Evolutionary conservation across 1,139 yeast genomes (phyloP), one percentile per base, ranked within the genome.

Genomic region (Yamadazyma sp.): DNA sequence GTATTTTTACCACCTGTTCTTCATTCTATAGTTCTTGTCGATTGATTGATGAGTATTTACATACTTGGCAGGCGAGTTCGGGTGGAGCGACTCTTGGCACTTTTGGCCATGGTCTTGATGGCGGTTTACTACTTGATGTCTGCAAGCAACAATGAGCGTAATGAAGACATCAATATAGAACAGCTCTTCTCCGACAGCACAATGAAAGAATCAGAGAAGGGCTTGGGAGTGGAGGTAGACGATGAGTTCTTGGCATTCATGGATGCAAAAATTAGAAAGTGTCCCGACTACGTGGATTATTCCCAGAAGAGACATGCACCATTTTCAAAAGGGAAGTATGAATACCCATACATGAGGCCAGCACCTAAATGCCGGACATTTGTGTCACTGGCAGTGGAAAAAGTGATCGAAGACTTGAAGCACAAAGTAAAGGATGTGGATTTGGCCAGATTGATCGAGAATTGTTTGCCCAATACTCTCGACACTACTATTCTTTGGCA

Each of bases 401-500:
- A 55, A n/a, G 65, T 82, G 30, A 77, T 88, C 20, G 56, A 51
- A 1, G 83, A 79, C 41, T 66, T 87, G 56, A 75, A 64, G 38
- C 31, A 37, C 3, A 73, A 74, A 50, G 66, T 86, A 16, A 58
- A 59, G 28, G 81, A 83, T 53, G 75, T 74, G 0, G 96, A 88
- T 57, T 62, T 88, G 39, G 87, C 85, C 2, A 65, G 94, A 39
- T 61, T 88, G 44, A 75, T 88, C 50, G 96, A 87, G 54, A 88
- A 88, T 56, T 76, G 94, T 40, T 74, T 88, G 44, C 96, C 96
- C 7, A 89, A 89, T 55, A 88, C 96, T 0, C 65, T 89, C 38
- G 96, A 88, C 54, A 88, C 96, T 0, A 87, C 96, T 0, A 79
- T 88, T 36, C 67, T 85, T 42, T 88, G 91, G 88, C 88, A 84